Base-by-base conservation (phyloP, 306 rosid genomes). In the Vigna unguiculata region DNA sequence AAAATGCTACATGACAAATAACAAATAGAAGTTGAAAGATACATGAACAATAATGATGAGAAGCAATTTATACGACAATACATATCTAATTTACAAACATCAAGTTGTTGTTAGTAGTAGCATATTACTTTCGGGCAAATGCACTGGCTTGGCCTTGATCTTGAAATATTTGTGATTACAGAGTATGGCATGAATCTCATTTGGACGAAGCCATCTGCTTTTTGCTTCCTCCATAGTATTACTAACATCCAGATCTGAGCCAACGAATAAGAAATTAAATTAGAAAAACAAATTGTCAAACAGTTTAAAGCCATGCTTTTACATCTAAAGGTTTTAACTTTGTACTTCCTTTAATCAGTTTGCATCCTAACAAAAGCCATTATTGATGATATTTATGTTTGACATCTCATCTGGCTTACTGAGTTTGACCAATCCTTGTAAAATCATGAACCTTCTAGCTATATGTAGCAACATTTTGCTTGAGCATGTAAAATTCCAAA, bases 141-240 rank as follows among this genome's bases (percentile, higher is more conserved):
- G 62, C 88, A 85, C 78, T 67, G 99, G 99, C 89, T 92, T 96
- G 85, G 87, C 96, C 66, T 62, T 14, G 88, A 96, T 88, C 83
- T 75, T 69, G 87, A 96, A 96, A 77, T 91, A 81, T 81, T 89
- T 91, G 88, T 88, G 4, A 77, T 96, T 96, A 81, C 85, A 83
- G n/a, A 96, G 96, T 24, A 96, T 86, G 51, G 97, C 98, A 71
- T 86, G 91, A 75, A 96, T 96, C 88, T 96, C 99, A 79, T 96
- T 96, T 25, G 99, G 93, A 55, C 98, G 99, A 69, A 96, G 99
- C 99, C 99, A 96, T 84, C 99, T 80, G 86, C 86, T 17, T 60
- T 64, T 78, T 72, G 97, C 99, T 83, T 96, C 98, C 67, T 85
- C 93, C 89, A 83, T 46, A 28, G 86, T 91, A 73, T 82, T 69